Evolutionary conservation across 306 rosid genomes (phyloP), one percentile per base, ranked within the genome.

Genomic region (Cicer yamashitae): DNA sequence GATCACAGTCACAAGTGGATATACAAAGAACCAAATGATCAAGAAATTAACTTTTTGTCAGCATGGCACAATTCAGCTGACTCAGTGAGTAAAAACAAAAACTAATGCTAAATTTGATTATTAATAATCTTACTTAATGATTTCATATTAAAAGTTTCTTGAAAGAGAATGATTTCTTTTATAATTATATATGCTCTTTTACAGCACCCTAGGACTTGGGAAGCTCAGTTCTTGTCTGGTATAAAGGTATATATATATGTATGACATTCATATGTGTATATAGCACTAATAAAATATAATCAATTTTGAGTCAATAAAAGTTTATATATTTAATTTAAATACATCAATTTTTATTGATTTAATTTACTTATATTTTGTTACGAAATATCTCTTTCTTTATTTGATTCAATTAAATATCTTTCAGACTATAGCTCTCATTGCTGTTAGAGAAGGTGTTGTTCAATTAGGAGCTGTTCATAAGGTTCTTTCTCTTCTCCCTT

Each of bases 121-220:
- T 30, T 79, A 41, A 50, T 41, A 67, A 39, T 72, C 56, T 66
- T 44, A 44, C 54, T 20, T 44, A 66, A 46, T 66, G 70, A 43
- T 17, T 15, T 65, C 5, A 10, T 10, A 46, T 69, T 22, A 46
- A 17, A 65, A 41, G 14, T 65, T 17, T 43, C 10, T 43, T 65
- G 70, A 66, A 66, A 66, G n/a, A 18, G 54, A 66, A 44, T 66
- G 60, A 75, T 82, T 82, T 63, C 80, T 64, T 54, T 67, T 57
- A 57, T 53, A 10, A 37, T 69, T 80, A 44, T 38, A 4, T 65
- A 17, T 61, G 59, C 56, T 58, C 56, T 77, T 80, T 82, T 80
- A 25, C 93, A 96, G 99, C 96, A 92, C 74, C 99, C 99, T 81
- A 82, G 99, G 81, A 96, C 99, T 54, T 96, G 99, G 99, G 99